A percentile compares a stretch with the other conserved stretches of the same genome.
These are phyloP conservation scores for Astraeus odoratus DNA, from an alignment of 768 basidiomycete genomes.

Conservation along the genomic window DNA sequence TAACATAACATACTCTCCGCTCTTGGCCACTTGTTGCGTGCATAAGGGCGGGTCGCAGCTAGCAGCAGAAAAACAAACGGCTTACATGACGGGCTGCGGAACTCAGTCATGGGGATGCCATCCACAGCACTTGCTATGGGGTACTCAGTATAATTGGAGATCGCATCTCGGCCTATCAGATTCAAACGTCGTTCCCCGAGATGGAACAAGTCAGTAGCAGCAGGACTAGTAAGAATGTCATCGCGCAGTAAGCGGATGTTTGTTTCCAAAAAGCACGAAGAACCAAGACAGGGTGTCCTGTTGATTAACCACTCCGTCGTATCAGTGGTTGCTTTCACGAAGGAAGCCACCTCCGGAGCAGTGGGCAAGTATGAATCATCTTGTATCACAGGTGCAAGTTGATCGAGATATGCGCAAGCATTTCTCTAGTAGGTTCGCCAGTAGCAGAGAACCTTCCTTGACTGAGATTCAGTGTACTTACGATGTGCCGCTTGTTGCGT, in stretches of 20 bases:
- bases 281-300: conserved; percentile 37
- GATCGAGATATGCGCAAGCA: conserved; percentile 40
- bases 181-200: conserved; percentile 32
- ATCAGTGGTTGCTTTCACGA: conserved; percentile 6
- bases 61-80: conserved; percentile 4
- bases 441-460: background rate
- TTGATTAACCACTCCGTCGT: conserved; percentile 7
- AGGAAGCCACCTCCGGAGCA: background rate
- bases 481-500: conserved; percentile 53
- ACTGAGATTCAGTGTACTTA: conserved; percentile 25
- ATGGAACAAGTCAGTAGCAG: conserved; percentile 35
- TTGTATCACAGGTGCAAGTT: conserved; percentile 14
- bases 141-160: conserved; percentile 34
- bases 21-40: conserved; percentile 11
- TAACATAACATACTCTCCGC: conserved; percentile 34
- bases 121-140: conserved; percentile 54
- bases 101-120: conserved; percentile 40
- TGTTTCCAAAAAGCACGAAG: conserved; percentile 45
- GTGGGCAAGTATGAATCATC: background rate
- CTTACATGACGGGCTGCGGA: conserved; percentile 44
- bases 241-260: conserved; percentile 41
- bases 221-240: conserved; percentile 13
- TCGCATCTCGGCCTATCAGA: conserved; percentile 28
- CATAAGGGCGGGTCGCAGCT: conserved; percentile 13
- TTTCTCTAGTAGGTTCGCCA: conserved; percentile 28